Evolutionary conservation across 768 basidiomycete species (phyloP), one percentile per base, ranked within the genome.

Genomic region (Amyloporia xantha): DNA sequence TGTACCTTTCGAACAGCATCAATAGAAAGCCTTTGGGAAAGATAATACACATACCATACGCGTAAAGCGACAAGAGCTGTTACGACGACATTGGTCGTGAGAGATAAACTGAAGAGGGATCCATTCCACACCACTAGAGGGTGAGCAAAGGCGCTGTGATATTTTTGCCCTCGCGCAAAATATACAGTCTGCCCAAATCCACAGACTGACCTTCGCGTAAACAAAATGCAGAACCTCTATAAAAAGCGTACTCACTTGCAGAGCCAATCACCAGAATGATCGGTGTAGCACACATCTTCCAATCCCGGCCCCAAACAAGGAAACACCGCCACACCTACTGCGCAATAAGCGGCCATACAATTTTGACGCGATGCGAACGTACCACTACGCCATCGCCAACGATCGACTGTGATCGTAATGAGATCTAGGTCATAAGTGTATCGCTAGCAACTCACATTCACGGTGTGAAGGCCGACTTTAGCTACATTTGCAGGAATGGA

Each of bases 401-500:
- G 24, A 66, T 58, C 1, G 64, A 66, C 57, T 66, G 44, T 2
- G 41, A 38, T 36, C 17, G 42, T 44, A 35, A 44, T 45, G 6
- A 30, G 33, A 28, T 44, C 27, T n/a, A n/a, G n/a, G n/a, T n/a
- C n/a, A n/a, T n/a, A 42, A 23, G 49, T 33, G n/a, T 4, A n/a
- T 13, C 13, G 30, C 24, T 19, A 4, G 7, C 19, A 13, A 46
- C 60, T 48, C 27, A 60, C 61, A 36, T 62, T 61, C 23, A 66
- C 53, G 25, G 66, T 65, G 51, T 68, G 66, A n/a, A 69, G 57
- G 24, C 58, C 58, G 21, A 67, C 66, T 44, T 69, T 68, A 35
- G 59, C 66, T 28, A 69, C 63, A 51, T 68, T 67, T n/a, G 59
- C 58, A 12, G 66, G 66, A 13, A 62, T 63, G 20, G 65, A 65